Conservation (phyloP, 2,329 filamentous ascomycete species). For the Talaromyces pinophilus region DNA sequence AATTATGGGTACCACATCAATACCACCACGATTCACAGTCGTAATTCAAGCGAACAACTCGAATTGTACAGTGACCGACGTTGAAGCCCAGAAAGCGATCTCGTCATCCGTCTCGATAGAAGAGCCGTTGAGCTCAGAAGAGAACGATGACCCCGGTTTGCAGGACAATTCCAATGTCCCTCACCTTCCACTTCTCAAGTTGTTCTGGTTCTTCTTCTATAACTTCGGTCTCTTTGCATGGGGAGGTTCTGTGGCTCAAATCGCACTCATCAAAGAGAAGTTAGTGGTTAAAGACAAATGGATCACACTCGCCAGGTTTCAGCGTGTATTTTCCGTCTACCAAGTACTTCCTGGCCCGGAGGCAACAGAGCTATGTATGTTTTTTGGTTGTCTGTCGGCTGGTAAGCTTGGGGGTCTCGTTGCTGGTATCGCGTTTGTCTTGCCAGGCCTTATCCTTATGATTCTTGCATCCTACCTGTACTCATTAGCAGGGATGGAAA, state of each 20-base stretch:
- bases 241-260: constrained; percentile 40
- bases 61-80: neutral
- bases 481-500: constrained; percentile 34
- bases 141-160: neutral
- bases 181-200: constrained; percentile 30
- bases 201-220: constrained; percentile 43
- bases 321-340: constrained; percentile 41
- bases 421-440: constrained; percentile 34
- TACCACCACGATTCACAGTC: neutral
- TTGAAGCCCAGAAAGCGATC: neutral
- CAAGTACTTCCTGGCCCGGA: constrained; percentile 41
- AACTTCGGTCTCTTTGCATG: constrained; percentile 41
- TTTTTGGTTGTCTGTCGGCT: constrained; percentile 39
- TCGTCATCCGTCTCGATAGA: neutral
- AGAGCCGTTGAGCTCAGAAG: neutral
- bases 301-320: constrained; percentile 38
- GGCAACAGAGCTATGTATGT: constrained; percentile 41
- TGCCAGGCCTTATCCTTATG: constrained; percentile 37
- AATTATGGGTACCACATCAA: neutral
- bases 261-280: constrained; percentile 39
- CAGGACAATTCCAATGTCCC: constrained; percentile 36
- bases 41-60: neutral
- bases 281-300: constrained; percentile 39
- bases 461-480: constrained; percentile 35
- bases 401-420: constrained; percentile 37